Evolutionary conservation across 1,284 basidiomycete species (phyloP).

Genomic region (Ganoderma boninense): DNA sequence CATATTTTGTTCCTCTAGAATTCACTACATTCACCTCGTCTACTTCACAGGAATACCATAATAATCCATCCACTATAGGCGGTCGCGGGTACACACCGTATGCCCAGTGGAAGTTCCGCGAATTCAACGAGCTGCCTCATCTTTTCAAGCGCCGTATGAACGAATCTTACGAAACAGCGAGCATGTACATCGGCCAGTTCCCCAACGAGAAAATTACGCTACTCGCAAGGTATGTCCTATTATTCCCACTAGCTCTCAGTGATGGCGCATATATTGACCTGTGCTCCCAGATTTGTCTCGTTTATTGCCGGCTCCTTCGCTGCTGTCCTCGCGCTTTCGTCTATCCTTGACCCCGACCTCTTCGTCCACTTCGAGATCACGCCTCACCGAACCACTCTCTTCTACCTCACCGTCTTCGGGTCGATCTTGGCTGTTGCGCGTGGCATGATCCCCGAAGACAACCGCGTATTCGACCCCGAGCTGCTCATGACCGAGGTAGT

Average conservation of each 20-base stretch:
- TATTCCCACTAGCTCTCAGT: neutral
- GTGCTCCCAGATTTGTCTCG: slow-evolving; percentile 79
- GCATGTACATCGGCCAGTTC: slow-evolving; percentile 97
- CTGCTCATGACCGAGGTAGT: slow-evolving; percentile 91
- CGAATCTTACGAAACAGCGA: slow-evolving; percentile 89
- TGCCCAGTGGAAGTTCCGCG: slow-evolving; percentile 98
- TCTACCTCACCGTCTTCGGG: slow-evolving; percentile 92
- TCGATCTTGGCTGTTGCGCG: slow-evolving; percentile 88
- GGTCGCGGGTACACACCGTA: slow-evolving; percentile 93
- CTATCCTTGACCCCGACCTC: slow-evolving; percentile 91
- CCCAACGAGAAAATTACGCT: slow-evolving; percentile 94
- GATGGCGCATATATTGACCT: neutral
- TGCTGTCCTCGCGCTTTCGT: slow-evolving; percentile 91
- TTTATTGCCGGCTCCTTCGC: slow-evolving; percentile 97
- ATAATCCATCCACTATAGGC: slow-evolving; percentile 95
- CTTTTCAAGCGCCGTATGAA: slow-evolving; percentile 88
- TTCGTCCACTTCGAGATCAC: slow-evolving; percentile 96
- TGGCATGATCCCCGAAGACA: slow-evolving; percentile 96
- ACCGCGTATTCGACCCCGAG: slow-evolving; percentile 93
- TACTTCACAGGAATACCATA: slow-evolving; percentile 90
- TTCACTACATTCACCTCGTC: neutral
- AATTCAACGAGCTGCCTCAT: slow-evolving; percentile 98
- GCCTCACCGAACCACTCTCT: slow-evolving; percentile 90
- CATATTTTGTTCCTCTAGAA: neutral
- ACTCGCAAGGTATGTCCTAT: slow-evolving; percentile 76